Evolutionary conservation across 2,329 filamentous ascomycete species (phyloP), one percentile per base, ranked within the genome.

Genomic region (Colletotrichum sp.): DNA sequence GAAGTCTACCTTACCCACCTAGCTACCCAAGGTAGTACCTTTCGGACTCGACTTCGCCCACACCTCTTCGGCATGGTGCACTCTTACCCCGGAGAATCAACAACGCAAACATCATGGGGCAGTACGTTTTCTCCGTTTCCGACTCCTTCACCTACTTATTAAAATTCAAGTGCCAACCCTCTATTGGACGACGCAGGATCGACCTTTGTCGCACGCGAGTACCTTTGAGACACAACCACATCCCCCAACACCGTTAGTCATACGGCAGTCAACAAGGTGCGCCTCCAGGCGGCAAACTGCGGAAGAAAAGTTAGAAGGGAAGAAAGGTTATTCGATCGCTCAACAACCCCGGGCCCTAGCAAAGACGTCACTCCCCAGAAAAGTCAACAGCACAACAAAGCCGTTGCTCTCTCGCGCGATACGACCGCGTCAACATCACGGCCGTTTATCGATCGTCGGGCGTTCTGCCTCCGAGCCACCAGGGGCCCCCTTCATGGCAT

Each of bases 41-140:
- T 48, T 48, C 18, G 16, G 18, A n/a, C 38, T 48, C 0, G 9
- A 9, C 18, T n/a, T 7, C 38, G 18, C 38, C 18, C 18, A 48
- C 4, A 43, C 18, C 38, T 48, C 18, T n/a, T 38, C 5, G 34
- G 34, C 34, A 36, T 0, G 36, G 36, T 48, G 38, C 18, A 48
- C 18, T 48, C 8, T 10, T 48, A 0, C 9, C 2, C 3, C 5
- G 5, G 16, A 43, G 18, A 18, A n/a, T n/a, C 5, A 3, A 6
- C 0, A 2, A n/a, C 38, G 18, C 0, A 48, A 48, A 12, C 1
- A n/a, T 48, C 8, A 48, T 0, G 5, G 0, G 6, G 38, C 38
- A 4, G 18, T 43, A 10, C 3, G 38, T 0, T 43, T 38, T 18
- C 0, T 0, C 36, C 15, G 36, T 38, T 38, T 1, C 36, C 15